phyloP scores from a whole-genome alignment of 345 rosid genomes.

The Leavenworthia alabamica region DNA sequence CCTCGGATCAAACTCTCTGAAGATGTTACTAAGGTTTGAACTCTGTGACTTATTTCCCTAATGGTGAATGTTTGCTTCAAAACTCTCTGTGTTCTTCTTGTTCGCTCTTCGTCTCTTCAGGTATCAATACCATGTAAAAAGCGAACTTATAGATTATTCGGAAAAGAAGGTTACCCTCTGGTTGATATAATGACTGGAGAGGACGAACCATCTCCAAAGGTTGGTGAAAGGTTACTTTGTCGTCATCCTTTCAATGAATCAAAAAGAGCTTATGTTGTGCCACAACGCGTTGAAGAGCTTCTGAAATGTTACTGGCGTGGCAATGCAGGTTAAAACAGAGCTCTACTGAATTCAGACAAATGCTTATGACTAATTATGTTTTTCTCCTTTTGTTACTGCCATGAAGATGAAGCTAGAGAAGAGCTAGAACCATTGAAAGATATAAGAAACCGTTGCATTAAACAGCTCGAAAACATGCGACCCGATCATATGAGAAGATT shows the following conservation, averaged over 20 bases:
- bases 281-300: conserved; percentile 77
- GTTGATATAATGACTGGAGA: conserved; percentile 95
- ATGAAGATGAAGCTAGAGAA: conserved; percentile 53
- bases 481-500: conserved; percentile 90
- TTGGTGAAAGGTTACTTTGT: conserved; percentile 84
- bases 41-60: too few species aligned
- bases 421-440: conserved; percentile 58
- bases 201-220: conserved; percentile 85
- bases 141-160: conserved; percentile 65
- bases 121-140: conserved; percentile 97
- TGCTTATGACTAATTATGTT: too few species aligned
- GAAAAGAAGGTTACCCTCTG: conserved; percentile 79
- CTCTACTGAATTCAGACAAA: too few species aligned
- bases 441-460: conserved; percentile 69
- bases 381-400: too few species aligned
- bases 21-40: conserved; percentile 86
- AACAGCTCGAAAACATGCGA: conserved; percentile 84
- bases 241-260: conserved; percentile 97
- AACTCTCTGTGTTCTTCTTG: too few species aligned
- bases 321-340: conserved; percentile 64
- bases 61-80: too few species aligned
- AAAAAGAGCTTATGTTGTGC: conserved; percentile 93
- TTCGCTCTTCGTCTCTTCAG: conserved; percentile 26
- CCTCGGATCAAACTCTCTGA: conserved; percentile 98
- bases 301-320: conserved; percentile 94